Evolutionary conservation across 345 rosid species (phyloP).

Genomic region (Salix exigua): DNA sequence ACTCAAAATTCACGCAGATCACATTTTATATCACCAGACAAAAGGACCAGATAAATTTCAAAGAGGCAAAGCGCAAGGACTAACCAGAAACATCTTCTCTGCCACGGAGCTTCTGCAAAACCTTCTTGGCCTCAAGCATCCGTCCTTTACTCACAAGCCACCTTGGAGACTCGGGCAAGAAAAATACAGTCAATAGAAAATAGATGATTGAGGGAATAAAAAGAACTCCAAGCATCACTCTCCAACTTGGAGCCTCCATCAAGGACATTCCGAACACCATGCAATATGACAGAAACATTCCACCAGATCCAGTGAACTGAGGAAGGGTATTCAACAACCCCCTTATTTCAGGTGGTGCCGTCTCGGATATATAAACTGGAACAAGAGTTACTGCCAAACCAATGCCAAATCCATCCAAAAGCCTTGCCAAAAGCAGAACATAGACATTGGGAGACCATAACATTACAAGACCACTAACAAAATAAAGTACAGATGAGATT

Average conservation of each 20-base stretch:
- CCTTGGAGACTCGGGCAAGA: constrained; percentile 94
- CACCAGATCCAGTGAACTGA: constrained; percentile 88
- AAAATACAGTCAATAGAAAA: constrained; percentile 54
- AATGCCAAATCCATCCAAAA: constrained; percentile 88
- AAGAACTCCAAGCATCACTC: constrained; percentile 96
- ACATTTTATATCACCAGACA: background rate
- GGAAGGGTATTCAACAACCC: constrained; percentile 88
- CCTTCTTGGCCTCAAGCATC: constrained; percentile 86
- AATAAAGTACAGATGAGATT: constrained; percentile 65
- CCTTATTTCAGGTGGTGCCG: constrained; percentile 94
- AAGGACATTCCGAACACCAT: constrained; percentile 92
- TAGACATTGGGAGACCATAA: constrained; percentile 93
- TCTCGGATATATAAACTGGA: constrained; percentile 92
- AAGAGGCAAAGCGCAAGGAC: constrained; percentile 19
- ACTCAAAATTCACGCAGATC: constrained; percentile 4
- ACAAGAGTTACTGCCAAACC: constrained; percentile 86
- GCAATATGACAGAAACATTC: constrained; percentile 87
- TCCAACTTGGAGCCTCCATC: constrained; percentile 72
- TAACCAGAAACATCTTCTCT: constrained; percentile 90
- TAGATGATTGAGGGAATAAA: constrained; percentile 69
- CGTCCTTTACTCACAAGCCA: constrained; percentile 98
- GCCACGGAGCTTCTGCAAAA: constrained; percentile 71
- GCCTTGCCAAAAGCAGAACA: constrained; percentile 75
- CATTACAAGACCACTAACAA: constrained; percentile 76
- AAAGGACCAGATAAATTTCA: background rate